Evolutionary conservation across 2,329 filamentous ascomycete species (phyloP).

Genomic region (Exophiala phaeomuriformis): DNA sequence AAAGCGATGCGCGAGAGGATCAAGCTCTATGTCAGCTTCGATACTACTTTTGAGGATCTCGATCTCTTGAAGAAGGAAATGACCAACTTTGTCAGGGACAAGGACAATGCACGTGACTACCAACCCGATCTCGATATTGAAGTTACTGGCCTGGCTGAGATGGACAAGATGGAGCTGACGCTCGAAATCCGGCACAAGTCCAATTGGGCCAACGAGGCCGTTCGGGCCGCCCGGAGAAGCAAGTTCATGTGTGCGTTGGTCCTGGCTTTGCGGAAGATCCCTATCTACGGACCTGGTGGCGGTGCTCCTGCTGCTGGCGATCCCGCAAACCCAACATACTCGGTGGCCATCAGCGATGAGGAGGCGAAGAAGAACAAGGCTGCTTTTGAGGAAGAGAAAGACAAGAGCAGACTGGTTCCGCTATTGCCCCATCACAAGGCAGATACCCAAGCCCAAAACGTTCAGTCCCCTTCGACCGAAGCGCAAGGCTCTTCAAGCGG

Average conservation of each 20-base stretch:
- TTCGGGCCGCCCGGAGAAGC: constrained; percentile 72
- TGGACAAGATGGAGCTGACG: constrained; percentile 79
- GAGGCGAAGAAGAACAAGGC: constrained; percentile 59
- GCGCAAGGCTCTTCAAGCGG: constrained; percentile 7
- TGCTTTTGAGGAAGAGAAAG: constrained; percentile 53
- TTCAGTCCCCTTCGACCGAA: neutral
- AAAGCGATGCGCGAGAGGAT: constrained; percentile 86
- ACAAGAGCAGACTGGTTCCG: constrained; percentile 60
- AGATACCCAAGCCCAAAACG: constrained; percentile 1
- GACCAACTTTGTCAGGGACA: constrained; percentile 70
- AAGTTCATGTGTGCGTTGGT: constrained; percentile 97
- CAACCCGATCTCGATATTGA: constrained; percentile 73
- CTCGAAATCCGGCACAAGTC: constrained; percentile 87
- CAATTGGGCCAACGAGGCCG: constrained; percentile 80
- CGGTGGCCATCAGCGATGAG: constrained; percentile 64
- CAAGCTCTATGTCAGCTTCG: constrained; percentile 71
- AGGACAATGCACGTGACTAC: constrained; percentile 88
- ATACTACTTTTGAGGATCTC: constrained; percentile 82
- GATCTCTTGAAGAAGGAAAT: constrained; percentile 79
- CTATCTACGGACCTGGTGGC: constrained; percentile 74
- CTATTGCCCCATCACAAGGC: constrained; percentile 6
- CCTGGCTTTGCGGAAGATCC: constrained; percentile 74
- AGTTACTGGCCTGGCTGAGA: constrained; percentile 68
- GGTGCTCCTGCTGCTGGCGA: constrained; percentile 56
- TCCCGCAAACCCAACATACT: constrained; percentile 68